Conservation (phyloP, 1,139 yeast genomes). For the Hyphopichia wangnamkhiaoensis region DNA sequence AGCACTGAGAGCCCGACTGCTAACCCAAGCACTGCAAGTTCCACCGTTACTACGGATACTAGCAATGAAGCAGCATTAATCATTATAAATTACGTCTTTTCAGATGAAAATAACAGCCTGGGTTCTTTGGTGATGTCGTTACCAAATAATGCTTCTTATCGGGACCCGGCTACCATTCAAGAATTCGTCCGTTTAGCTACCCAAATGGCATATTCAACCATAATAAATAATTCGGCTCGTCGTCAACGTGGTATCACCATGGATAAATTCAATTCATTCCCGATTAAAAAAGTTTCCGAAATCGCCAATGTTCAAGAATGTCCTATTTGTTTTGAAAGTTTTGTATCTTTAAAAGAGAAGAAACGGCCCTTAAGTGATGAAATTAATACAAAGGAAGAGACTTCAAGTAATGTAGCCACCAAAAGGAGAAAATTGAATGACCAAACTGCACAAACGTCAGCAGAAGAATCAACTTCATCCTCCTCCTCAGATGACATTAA, state of each 20-base stretch:
- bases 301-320: slow-evolving; percentile 41
- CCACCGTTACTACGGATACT: slow-evolving; percentile 2
- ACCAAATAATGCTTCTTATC: slow-evolving; percentile 50
- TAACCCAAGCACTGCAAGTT: not conserved
- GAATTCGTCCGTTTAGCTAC: slow-evolving; percentile 67
- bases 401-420: too few species aligned
- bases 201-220: slow-evolving; percentile 65
- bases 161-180: slow-evolving; percentile 54
- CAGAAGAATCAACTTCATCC: not conserved
- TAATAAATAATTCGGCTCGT: slow-evolving; percentile 41
- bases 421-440: slow-evolving; percentile 15
- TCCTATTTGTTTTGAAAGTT: slow-evolving; percentile 70
- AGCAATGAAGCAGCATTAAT: slow-evolving; percentile 30
- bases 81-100: slow-evolving; percentile 47
- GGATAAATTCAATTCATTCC: slow-evolving; percentile 52
- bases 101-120: slow-evolving; percentile 44
- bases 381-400: not conserved
- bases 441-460: not conserved
- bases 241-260: slow-evolving; percentile 52
- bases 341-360: slow-evolving; percentile 20
- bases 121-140: too few species aligned
- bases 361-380: slow-evolving; percentile 7
- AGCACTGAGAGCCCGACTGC: not conserved
- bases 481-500: not conserved
- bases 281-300: slow-evolving; percentile 30